phyloP scores from a whole-genome alignment of 2,329 filamentous ascomycete species.

The Malbranchea zuffiana region DNA sequence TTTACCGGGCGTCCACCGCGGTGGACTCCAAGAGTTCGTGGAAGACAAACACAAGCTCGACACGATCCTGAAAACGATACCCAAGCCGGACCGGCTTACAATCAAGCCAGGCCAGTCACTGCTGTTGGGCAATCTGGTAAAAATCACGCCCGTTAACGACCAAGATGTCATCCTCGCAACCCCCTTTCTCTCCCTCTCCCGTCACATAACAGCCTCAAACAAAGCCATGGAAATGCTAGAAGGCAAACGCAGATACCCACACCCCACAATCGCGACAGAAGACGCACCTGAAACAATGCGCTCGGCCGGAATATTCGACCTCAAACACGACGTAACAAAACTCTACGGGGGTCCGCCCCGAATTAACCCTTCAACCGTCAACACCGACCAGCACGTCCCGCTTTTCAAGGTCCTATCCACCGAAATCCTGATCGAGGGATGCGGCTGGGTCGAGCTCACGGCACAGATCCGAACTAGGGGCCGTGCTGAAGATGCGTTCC shows the following conservation, averaged over 20 bases:
- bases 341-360: constrained; percentile 58
- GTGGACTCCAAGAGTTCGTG: constrained; percentile 61
- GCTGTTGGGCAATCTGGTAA: constrained; percentile 72
- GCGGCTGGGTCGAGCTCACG: constrained; percentile 84
- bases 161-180: constrained; percentile 64
- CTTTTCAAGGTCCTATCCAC: constrained; percentile 52
- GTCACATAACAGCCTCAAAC: constrained; percentile 66
- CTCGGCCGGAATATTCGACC: constrained; percentile 62
- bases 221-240: constrained; percentile 68
- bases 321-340: constrained; percentile 76
- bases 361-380: constrained; percentile 31
- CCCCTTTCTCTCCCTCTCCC: constrained; percentile 67
- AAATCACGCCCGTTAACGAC: constrained; percentile 64
- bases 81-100: constrained; percentile 60
- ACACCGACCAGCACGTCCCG: neutral
- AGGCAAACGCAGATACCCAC: constrained; percentile 48
- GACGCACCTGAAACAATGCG: constrained; percentile 48
- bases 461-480: constrained; percentile 61
- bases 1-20: constrained; percentile 71
- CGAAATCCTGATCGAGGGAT: constrained; percentile 82
- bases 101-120: constrained; percentile 70
- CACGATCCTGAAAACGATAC: constrained; percentile 67
- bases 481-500: constrained; percentile 37
- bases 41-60: constrained; percentile 52
- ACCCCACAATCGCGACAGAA: constrained; percentile 53